Evolutionary conservation across 495 filamentous ascomycete genomes (phyloP).

Genomic region (Poronia punctata): DNA sequence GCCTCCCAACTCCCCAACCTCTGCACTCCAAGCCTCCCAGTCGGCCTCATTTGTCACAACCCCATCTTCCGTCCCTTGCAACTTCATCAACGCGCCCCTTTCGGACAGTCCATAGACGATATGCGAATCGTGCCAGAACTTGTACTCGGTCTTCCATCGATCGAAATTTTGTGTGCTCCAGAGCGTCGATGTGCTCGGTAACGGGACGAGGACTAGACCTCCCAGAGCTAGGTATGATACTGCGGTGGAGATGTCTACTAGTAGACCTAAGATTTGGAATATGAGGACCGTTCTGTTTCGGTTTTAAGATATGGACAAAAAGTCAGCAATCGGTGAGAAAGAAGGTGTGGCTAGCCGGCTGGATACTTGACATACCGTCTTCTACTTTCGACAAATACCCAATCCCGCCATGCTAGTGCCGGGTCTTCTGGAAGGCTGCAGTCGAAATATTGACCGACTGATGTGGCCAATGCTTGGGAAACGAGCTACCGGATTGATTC

Average conservation of each 20-base stretch:
- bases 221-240: neutral
- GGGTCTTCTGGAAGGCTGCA: neutral
- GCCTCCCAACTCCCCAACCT: neutral
- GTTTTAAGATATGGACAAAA: too few species aligned
- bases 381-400: constrained; percentile 7
- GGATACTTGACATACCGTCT: constrained; percentile 8
- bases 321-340: constrained; percentile 1
- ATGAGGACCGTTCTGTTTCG: constrained; percentile 3
- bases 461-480: neutral
- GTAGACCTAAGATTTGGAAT: constrained; percentile 5
- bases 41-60: neutral
- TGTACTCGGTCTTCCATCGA: neutral
- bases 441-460: neutral
- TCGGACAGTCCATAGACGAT: neutral
- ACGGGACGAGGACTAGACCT: constrained; percentile 5
- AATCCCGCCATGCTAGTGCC: constrained; percentile 1
- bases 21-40: constrained; percentile 6
- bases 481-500: neutral
- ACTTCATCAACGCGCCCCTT: neutral
- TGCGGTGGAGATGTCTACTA: constrained; percentile 6
- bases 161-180: constrained; percentile 2
- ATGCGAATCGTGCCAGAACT: neutral
- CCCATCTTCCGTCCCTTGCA: neutral
- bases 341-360: too few species aligned
- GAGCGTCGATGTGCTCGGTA: neutral